A percentile compares a stretch with the other conserved stretches of the same genome.
phyloP scores from a whole-genome alignment of 2,329 filamentous ascomycete genomes.

The Diplocarpon rosae region DNA sequence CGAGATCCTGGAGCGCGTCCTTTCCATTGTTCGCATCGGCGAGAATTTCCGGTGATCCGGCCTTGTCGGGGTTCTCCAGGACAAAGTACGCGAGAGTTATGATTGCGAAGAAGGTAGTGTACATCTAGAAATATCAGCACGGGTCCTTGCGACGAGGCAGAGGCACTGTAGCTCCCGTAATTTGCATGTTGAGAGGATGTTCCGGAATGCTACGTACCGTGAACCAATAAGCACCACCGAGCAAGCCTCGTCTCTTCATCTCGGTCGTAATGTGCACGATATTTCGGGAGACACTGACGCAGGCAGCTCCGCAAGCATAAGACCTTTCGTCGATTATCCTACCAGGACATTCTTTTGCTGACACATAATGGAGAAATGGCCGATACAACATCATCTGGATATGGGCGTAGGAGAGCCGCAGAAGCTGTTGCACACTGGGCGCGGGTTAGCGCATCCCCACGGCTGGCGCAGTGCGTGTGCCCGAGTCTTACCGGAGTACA shows the following conservation, averaged over 20 bases:
- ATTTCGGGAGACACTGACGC: conserved; percentile 50
- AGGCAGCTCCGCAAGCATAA: conserved; percentile 60
- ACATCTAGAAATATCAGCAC: conserved; percentile 35
- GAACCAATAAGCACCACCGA: conserved; percentile 82
- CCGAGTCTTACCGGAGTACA: conserved; percentile 54
- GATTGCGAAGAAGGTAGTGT: conserved; percentile 73
- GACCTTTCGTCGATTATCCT: conserved; percentile 61
- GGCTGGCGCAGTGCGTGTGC: not conserved
- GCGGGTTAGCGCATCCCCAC: conserved; percentile 14
- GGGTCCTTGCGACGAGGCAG: not conserved
- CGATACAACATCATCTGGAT: conserved; percentile 75
- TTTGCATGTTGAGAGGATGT: not conserved
- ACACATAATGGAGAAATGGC: conserved; percentile 76
- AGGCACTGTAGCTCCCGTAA: not conserved
- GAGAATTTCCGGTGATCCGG: conserved; percentile 66
- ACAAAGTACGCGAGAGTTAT: conserved; percentile 71
- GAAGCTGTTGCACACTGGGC: conserved; percentile 53
- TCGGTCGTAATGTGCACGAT: conserved; percentile 72
- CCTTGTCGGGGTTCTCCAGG: conserved; percentile 66
- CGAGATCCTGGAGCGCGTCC: conserved; percentile 68
- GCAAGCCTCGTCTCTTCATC: conserved; percentile 61
- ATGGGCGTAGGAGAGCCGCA: conserved; percentile 72
- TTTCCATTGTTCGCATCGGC: conserved; percentile 78
- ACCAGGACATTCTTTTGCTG: conserved; percentile 45
- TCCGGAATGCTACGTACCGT: conserved; percentile 31